Percentiles rank a stretch among this genome's conserved stretches.
These are phyloP conservation scores for Hemerocallis citrina DNA, from an alignment of 106 monocot species.

Conservation along the genomic window DNA sequence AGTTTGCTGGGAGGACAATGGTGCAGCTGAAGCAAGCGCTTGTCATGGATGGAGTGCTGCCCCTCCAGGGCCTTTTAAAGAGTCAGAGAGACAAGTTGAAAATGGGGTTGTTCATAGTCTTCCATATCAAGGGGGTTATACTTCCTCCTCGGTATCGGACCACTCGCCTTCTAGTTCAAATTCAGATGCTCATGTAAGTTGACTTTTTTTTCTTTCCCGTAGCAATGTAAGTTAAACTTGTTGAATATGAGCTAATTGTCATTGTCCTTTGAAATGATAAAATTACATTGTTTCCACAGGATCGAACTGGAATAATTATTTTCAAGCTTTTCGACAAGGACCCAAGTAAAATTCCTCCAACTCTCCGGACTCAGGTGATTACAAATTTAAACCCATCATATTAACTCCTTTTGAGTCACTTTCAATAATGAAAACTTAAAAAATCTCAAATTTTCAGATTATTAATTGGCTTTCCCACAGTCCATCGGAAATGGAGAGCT, in stretches of 20 bases:
- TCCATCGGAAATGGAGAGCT: slow-evolving; percentile 95
- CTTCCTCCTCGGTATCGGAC: slow-evolving; percentile 70
- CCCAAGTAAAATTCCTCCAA: slow-evolving; percentile 69
- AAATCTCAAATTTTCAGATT: slow-evolving; percentile 41
- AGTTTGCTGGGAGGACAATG: slow-evolving; percentile 29
- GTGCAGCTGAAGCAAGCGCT: slow-evolving; percentile 37
- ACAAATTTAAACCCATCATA: slow-evolving; percentile 1
- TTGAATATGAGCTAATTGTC: not conserved
- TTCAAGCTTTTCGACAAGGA: slow-evolving; percentile 96
- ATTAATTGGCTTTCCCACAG: slow-evolving; percentile 85
- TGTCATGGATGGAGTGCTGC: slow-evolving; percentile 22
- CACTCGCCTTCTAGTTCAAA: slow-evolving; percentile 82
- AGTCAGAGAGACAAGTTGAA: slow-evolving; percentile 15
- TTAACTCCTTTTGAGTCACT: not conserved
- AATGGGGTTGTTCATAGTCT: slow-evolving; percentile 4
- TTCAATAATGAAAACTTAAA: not conserved
- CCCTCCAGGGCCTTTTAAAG: slow-evolving; percentile 37
- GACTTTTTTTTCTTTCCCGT: not conserved
- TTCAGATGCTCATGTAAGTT: slow-evolving; percentile 64
- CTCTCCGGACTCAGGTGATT: slow-evolving; percentile 55
- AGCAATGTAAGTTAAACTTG: not conserved
- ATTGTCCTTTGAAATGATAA: not conserved
- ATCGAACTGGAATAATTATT: slow-evolving; percentile 79
- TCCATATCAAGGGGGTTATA: slow-evolving; percentile 18
- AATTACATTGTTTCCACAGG: slow-evolving; percentile 25